Evolutionary conservation across 2,329 filamentous ascomycete species (phyloP), one percentile per base, ranked within the genome.

Genomic region (Penicillium sp.): DNA sequence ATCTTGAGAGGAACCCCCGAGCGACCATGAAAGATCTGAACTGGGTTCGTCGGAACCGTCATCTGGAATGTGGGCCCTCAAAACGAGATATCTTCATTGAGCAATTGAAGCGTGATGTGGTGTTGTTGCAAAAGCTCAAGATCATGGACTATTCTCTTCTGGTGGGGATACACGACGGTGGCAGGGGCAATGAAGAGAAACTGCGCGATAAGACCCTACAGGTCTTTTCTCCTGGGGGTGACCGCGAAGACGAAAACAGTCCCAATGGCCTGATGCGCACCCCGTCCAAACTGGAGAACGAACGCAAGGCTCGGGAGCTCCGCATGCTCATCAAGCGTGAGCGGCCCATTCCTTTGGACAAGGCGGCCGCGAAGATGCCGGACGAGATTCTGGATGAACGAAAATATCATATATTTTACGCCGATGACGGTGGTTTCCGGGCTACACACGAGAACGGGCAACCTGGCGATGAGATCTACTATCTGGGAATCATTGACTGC

Each of bases 141-240:
- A 97, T 99, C 66, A 99, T 99, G 94, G 94, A 99, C 73, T 99
- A 99, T 75, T 97, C 93, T 9, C 83, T 99, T 57, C 81, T 99
- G 36, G 86, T 99, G 50, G 94, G 94, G 46, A 94, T 97, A 47
- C 94, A 99, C 70, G 94, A 99, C 70, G 74, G 95, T 18, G 85
- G 86, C 50, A 88, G 90, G 63, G 94, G 94, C 29, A 99, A 99
- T 69, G 92, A 97, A 64, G 94, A 99, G 72, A 96, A 97, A 53
- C 79, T 99, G 43, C 89, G 84, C 36, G 84, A 88, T 76, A 96
- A 95, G 78, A 97, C 92, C 0, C 77, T 99, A 47, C 88, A 94
- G 70, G 92, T 97, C 3, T 97, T 97, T 75, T 92, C 95, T 70
- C 93, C 93, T 4, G 91, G 90, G 16, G 89, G 90, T 21, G 88